Evolutionary conservation across 495 filamentous ascomycete genomes (phyloP).

Genomic region (Bacidia gigantensis): DNA sequence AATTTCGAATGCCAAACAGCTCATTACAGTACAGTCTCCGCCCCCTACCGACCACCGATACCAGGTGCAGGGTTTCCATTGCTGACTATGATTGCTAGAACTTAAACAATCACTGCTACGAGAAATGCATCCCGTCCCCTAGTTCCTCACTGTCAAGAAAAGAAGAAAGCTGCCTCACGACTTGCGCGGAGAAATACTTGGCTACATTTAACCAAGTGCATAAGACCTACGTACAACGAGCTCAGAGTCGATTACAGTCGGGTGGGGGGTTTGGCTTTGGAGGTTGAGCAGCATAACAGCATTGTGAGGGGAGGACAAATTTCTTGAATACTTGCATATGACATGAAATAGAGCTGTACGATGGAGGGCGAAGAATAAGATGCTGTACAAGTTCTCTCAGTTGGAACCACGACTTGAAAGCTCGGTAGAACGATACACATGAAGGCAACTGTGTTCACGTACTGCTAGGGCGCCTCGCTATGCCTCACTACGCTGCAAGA

Average conservation of each 20-base stretch:
- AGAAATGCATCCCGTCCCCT: conserved; percentile 78
- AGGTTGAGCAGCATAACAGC: conserved; percentile 5
- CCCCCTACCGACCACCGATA: background rate
- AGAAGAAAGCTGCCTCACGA: conserved; percentile 65
- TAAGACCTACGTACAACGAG: conserved; percentile 52
- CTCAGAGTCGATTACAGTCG: conserved; percentile 23
- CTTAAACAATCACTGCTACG: conserved; percentile 95
- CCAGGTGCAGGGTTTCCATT: background rate
- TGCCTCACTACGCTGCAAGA: background rate
- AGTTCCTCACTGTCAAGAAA: conserved; percentile 56
- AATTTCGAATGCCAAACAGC: conserved; percentile 54
- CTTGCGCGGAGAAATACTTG: conserved; percentile 98
- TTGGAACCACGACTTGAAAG: too few relatives aligned
- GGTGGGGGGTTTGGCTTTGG: background rate
- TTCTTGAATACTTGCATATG: background rate
- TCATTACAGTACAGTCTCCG: conserved; percentile 52
- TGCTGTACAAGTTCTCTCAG: too few relatives aligned
- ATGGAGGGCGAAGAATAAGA: background rate
- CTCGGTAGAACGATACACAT: background rate
- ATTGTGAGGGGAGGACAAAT: background rate
- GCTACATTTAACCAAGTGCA: conserved; percentile 78
- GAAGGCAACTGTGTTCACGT: too few relatives aligned
- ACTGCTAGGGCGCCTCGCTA: conserved; percentile 4
- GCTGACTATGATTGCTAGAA: conserved; percentile 40
- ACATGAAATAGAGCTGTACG: background rate